Base-by-base conservation (phyloP, 2,329 filamentous ascomycete genomes). In the Rachicladosporium sp. region DNA sequence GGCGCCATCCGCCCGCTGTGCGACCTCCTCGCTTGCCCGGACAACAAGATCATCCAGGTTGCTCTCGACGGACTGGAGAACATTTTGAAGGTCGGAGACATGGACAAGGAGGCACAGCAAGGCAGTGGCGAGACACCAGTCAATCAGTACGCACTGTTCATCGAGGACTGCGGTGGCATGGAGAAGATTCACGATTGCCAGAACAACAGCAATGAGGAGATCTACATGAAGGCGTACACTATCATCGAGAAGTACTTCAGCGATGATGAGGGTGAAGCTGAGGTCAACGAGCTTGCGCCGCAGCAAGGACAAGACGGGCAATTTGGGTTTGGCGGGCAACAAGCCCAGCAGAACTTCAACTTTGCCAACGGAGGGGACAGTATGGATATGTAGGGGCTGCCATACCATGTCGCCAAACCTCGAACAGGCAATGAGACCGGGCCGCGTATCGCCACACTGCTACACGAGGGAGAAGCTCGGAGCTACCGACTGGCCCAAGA, bases 191-290 rank as follows among this genome's bases (percentile, higher is more conserved):
- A 98, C 68, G 89, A 96, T 55, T 96, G 91, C 76, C 91, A 98
- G 73, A 95, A 93, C 71, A 98, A 98, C 57, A 89, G 89, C 70
- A 98, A 98, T 68, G 91, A 98, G 69, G 91, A 98, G 68, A 98
- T 98, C 54, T 98, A 98, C 74, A 96, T 98, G 89, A 98, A 98
- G 78, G 91, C 91, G 0, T 98, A 96, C 75, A 96, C 93, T 75
- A 98, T 98, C 66, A 98, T 98, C 52, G 91, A 98, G 74, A 95
- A 95, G 72, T 98, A 98, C 76, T 98, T 98, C 71, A 95, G 88
- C 0, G 91, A 98, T 57, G 91, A 98, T 51, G 91, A 96, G 41
- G 91, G 93, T 59, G 75, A 74, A 46, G 76, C 67, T 35, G 87
- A 88, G 54, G 87, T 87, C 51, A 84, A 87, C 46, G 85, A 93